Evolutionary conservation across 2,329 filamentous ascomycete genomes (phyloP), one percentile per base, ranked within the genome.

Genomic region (Lecanicillium sp.): DNA sequence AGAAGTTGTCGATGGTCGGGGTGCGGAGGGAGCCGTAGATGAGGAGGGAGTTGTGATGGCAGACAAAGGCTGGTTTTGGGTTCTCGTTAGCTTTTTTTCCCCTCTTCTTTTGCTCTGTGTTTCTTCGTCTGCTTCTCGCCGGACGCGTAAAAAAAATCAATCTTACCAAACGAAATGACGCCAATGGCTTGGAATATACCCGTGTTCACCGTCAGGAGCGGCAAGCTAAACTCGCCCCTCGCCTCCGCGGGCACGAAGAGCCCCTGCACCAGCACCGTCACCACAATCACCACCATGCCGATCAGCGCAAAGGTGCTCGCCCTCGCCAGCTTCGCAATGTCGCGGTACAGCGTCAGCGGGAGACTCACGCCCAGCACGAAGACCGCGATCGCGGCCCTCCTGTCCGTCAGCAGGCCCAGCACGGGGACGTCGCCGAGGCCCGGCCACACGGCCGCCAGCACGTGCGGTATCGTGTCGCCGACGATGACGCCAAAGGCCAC

Each of bases 321-420:
- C 78, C 95, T 97, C 39, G 93, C 90, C 63, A 98, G 75, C 89
- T 95, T 97, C 49, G 93, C 86, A 69, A 98, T 98, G 66, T 98
- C 93, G 58, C 93, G 78, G 70, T 98, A 98, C 47, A 98, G 71
- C 44, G 90, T 94, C 61, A 98, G 70, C 5, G 93, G 93, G 62
- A 87, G 97, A 48, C 90, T 96, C 54, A 97, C 75, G 29, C 85
- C 84, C 60, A 96, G 64, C 42, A 90, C 81, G 62, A 95, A 91
- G 47, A 97, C 69, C n/a, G 90, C 78, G 67, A 97, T 98, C 44
- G 91, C 83, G 4, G 84, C 87, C 59, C 83, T 77, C 59, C 93
- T 78, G 63, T 95, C 83, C 7, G 87, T 86, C 57, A 98, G 70
- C 49, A 95, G 75, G 65, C 89, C 87, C 15, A 97, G 66, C 19